Evolutionary conservation across 2,329 filamentous ascomycete genomes (phyloP).

Genomic region (Ophiostoma pallidulum): DNA sequence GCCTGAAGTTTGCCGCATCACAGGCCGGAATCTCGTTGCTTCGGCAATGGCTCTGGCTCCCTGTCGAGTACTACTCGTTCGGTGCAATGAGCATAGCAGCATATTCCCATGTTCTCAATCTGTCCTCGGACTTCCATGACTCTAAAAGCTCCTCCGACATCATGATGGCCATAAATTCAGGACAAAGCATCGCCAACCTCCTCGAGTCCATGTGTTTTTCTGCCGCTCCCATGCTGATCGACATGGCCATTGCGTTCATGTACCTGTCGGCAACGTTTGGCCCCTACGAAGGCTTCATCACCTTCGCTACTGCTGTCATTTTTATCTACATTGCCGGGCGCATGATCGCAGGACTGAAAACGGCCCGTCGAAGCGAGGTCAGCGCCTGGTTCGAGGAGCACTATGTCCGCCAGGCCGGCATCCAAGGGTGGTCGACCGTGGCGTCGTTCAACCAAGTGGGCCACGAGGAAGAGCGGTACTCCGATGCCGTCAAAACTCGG

Average conservation of each 20-base stretch:
- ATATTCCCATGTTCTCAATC: slow-evolving; percentile 50
- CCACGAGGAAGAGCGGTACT: slow-evolving; percentile 47
- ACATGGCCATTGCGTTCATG: slow-evolving; percentile 48
- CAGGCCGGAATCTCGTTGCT: slow-evolving; percentile 46
- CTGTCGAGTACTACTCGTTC: slow-evolving; percentile 47
- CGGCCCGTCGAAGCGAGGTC: slow-evolving; percentile 40
- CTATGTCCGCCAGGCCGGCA: slow-evolving; percentile 44
- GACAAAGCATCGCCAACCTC: slow-evolving; percentile 43
- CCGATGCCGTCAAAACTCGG: slow-evolving; percentile 36
- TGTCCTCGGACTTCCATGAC: slow-evolving; percentile 53
- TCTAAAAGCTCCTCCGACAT: slow-evolving; percentile 51
- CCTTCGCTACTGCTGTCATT: slow-evolving; percentile 46
- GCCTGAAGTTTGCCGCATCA: slow-evolving; percentile 42
- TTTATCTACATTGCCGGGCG: slow-evolving; percentile 45
- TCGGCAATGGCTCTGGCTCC: slow-evolving; percentile 47
- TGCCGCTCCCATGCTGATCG: slow-evolving; percentile 50
- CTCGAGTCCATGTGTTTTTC: slow-evolving; percentile 50
- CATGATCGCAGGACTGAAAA: slow-evolving; percentile 41
- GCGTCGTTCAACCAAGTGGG: slow-evolving; percentile 50
- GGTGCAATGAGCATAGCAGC: slow-evolving; percentile 45
- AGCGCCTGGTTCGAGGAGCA: slow-evolving; percentile 47
- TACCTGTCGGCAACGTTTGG: slow-evolving; percentile 52
- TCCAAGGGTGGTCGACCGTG: slow-evolving; percentile 51
- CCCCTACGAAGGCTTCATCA: slow-evolving; percentile 54
- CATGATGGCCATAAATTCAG: slow-evolving; percentile 46